phyloP scores from a whole-genome alignment of 352 stramenopile genomes.

The Pythium plurisporium region DNA sequence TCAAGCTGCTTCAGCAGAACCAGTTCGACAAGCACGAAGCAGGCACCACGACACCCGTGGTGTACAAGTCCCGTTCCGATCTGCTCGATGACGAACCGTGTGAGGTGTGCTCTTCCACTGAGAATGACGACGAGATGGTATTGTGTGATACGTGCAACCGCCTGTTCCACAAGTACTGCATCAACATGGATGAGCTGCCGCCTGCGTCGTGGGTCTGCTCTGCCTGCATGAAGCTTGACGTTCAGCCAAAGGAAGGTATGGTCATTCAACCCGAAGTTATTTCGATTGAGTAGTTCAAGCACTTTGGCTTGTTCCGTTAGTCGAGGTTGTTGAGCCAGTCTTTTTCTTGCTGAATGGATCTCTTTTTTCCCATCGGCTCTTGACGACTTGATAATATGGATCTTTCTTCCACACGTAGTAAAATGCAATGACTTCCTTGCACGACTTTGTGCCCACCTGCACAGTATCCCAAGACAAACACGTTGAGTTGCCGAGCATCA shows the following conservation, averaged over 20 bases:
- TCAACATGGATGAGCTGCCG: slow-evolving; percentile 72
- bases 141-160: slow-evolving; percentile 81
- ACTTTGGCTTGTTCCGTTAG: background rate
- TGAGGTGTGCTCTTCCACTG: slow-evolving; percentile 44
- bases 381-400: slow-evolving; percentile 76
- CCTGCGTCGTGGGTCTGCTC: slow-evolving; percentile 76
- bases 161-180: slow-evolving; percentile 81
- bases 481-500: background rate
- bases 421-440: slow-evolving; percentile 68
- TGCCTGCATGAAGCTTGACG: slow-evolving; percentile 63
- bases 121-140: slow-evolving; percentile 68
- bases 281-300: slow-evolving; percentile 44
- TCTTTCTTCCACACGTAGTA: slow-evolving; percentile 90
- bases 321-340: background rate
- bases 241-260: slow-evolving; percentile 56
- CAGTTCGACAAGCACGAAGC: slow-evolving; percentile 65
- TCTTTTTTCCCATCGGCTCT: slow-evolving; percentile 67
- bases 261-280: slow-evolving; percentile 50
- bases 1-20: slow-evolving; percentile 72
- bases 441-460: slow-evolving; percentile 68
- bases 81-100: slow-evolving; percentile 74
- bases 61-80: slow-evolving; percentile 67
- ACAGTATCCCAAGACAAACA: background rate
- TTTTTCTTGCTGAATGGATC: slow-evolving; percentile 32
- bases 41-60: slow-evolving; percentile 44